Evolutionary conservation across 1,139 yeast species (phyloP), one percentile per base, ranked within the genome.

Genomic region (Suhomyces chickasaworum): DNA sequence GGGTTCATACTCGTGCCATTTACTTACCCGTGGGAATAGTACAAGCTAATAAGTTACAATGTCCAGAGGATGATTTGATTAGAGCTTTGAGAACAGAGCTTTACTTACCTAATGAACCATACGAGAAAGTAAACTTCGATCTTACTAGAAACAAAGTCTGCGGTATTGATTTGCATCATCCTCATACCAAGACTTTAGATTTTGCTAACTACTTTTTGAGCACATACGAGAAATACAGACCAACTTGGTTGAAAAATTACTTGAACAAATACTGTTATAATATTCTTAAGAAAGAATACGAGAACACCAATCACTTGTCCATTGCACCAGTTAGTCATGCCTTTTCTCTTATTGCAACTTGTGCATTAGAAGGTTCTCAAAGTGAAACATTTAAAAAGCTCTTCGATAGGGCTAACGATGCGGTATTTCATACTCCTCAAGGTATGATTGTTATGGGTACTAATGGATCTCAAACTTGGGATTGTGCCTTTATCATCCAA

Each of bases 401-500:
- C 35, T 63, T 78, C 42, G 75, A 71, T 23, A 73, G 95, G 51
- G 81, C 89, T 73, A 78, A 83, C 41, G 98, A 93, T 58, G 83
- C 83, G 33, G 60, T 89, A 46, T 91, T 88, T 66, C 86, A 86
- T 68, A 95, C 97, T 0, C 86, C 93, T 0, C 88, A 86, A 60
- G 99, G 99, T 3, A 78, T 93, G 84, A 82, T 93, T 4, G 86
- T 89, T 47, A 89, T 88, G 88, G 99, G 99, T 8, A 95, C 99
- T 0, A 95, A 95, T 65, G 99, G 99, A 23, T 90, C 89, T 0
- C 99, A 95, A 65, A 91, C 87, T 1, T 95, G 99, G 99, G 99
- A 95, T 65, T 85, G 85, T 17, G 91, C 97, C 0, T 93, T 95
- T 66, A 86, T 88, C 56, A 73, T 93, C 25, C 99, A 95, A 60